Base-by-base conservation (phyloP, 768 basidiomycete species). In the Podaxis sp. region DNA sequence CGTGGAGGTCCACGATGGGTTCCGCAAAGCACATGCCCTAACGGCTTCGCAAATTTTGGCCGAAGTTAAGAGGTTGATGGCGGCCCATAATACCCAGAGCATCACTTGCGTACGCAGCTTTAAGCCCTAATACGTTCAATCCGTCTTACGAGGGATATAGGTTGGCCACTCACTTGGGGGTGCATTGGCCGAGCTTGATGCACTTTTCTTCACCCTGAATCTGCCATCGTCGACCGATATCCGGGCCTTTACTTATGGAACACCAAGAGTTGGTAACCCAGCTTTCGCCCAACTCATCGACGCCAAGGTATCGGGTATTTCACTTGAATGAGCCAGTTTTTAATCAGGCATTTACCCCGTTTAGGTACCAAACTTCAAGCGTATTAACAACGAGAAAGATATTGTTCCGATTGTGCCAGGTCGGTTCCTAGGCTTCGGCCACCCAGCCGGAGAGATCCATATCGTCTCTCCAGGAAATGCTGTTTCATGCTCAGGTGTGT, bases 351-450 rank as follows among this genome's bases (percentile, higher is more conserved):
- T 22, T 26, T 7, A 26, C 41, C 50, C 24, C 13, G 3, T 58
- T 11, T 20, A 76, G 74, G 72, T 78, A 11, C 73, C 76, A 1
- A 72, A 78, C 61, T 76, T 78, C 64, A 74, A 66, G 60, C 76
- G 77, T 17, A 73, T 80, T 15, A 80, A 80, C 65, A 80, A 82
- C 61, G 58, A 76, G 60, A 48, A 62, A 76, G 81, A 84, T 66
- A 62, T 78, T 30, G 73, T 88, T 48, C 87, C 88, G 24, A 87
- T 84, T 62, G 76, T 88, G 7, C 87, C 87, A 7, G 81, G 78
- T 2, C 74, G 78, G 20, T 75, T 73, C 61, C 68, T 86, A 63
- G 83, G 82, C 55, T 88, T 80, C 72, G 65, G 72, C 41, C 84
- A 85, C 56, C 80, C 81, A 1, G 72, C 77, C n/a, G 84, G 84